phyloP scores from a whole-genome alignment of 441 rosid species.

The Geranium incanum region DNA sequence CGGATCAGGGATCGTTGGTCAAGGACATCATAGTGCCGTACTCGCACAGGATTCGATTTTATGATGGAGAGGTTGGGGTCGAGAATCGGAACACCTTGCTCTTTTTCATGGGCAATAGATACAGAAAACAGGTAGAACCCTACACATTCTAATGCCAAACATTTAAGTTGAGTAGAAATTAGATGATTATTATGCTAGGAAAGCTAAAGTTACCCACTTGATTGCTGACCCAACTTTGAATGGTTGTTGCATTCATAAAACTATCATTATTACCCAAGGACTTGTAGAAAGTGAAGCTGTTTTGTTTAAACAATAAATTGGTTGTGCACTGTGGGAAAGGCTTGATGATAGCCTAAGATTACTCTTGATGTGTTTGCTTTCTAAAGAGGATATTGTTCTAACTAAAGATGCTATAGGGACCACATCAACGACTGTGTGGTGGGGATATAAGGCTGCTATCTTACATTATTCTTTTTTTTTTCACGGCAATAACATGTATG shows the following conservation, averaged over 20 bases:
- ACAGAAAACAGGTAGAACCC: slow-evolving; percentile 60
- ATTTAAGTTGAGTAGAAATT: no score
- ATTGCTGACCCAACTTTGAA: not conserved
- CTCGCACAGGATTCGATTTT: slow-evolving; percentile 66
- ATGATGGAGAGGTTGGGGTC: slow-evolving; percentile 55
- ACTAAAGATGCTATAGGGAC: not conserved
- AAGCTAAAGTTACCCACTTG: no score
- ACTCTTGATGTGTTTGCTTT: not conserved
- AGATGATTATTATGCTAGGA: no score
- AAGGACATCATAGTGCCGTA: slow-evolving; percentile 90
- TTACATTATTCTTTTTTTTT: not conserved
- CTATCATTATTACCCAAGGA: not conserved
- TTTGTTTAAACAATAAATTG: not conserved
- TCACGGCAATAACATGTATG: no score
- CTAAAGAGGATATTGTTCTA: not conserved
- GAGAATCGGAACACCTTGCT: slow-evolving; percentile 55
- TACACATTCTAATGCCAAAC: no score
- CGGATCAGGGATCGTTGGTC: slow-evolving; percentile 76
- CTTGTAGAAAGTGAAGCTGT: not conserved
- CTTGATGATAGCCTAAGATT: not conserved
- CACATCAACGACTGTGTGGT: not conserved
- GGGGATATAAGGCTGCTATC: not conserved
- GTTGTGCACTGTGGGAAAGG: not conserved
- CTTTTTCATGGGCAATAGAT: slow-evolving; percentile 97
- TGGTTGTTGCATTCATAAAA: not conserved